Evolutionary conservation across 2,329 filamentous ascomycete species (phyloP), one percentile per base, ranked within the genome.

Genomic region (Phyllosticta ampelicida): DNA sequence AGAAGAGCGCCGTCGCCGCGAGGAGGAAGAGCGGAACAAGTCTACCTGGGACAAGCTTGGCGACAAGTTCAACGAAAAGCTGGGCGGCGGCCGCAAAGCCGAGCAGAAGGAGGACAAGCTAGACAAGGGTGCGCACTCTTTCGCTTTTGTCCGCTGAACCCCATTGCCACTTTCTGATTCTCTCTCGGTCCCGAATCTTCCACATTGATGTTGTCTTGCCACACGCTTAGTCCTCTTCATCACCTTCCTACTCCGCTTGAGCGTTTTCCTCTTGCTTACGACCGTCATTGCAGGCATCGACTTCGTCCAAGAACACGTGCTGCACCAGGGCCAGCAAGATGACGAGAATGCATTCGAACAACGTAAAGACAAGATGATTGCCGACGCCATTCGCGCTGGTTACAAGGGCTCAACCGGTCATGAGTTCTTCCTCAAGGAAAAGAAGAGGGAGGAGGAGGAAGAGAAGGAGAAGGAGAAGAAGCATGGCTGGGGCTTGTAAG

Each of bases 271-370:
- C 48, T 18, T 58, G 19, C 55, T 60, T 21, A 60, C 51, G 11
- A 49, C 50, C 21, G 48, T 59, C 26, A 49, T 59, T 26, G 30
- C 59, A 59, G 59, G 51, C 26, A 60, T 60, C 54, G 58, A 60
- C 49, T 44, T 19, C 16, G 56, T 57, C 36, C 58, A 60, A 36
- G 58, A 60, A 54, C 54, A 60, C 30, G 44, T 60, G 36, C 21
- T 60, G 3, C 28, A 44, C 9, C n/a, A 57, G 11, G 58, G 58
- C 2, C 21, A 50, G 5, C 58, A 60, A 19, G 20, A 28, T 28
- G 20, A 60, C 13, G 58, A 60, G 54, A 53, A 28, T 30, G 58
- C 58, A 21, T 53, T 30, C 19, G 58, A 60, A 30, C 58, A 60
- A 44, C 26, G 19, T 21, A 60, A 60, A 23, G 58, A 60, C 36